Conservation (phyloP, 2,329 filamentous ascomycete species). For the Claviceps paspali region DNA sequence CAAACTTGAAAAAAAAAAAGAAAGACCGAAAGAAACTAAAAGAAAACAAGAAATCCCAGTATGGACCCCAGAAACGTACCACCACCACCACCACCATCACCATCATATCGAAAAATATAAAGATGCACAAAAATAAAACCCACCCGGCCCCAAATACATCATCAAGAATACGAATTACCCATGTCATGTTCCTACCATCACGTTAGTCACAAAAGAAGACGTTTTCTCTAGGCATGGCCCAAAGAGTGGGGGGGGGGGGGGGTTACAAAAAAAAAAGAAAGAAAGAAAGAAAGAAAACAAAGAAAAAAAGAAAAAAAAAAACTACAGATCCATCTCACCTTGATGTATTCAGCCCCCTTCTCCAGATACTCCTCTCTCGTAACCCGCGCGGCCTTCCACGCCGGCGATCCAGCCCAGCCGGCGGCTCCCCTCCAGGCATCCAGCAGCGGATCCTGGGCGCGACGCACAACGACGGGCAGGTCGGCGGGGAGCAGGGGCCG, state of each 20-base stretch:
- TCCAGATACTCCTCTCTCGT: conserved; percentile 74
- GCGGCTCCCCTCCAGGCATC: conserved; percentile 94
- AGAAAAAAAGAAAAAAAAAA: conserved; percentile 4
- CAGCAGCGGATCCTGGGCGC: conserved; percentile 59
- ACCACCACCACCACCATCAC: no score
- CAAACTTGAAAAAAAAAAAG: not conserved
- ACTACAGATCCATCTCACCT: conserved; percentile 34
- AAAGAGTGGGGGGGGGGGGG: no score
- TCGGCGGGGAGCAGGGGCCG: conserved; percentile 56
- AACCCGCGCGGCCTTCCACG: conserved; percentile 50
- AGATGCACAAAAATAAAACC: no score
- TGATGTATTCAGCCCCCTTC: conserved; percentile 88
- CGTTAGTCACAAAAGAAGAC: not conserved
- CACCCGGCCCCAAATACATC: not conserved
- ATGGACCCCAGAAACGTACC: no score
- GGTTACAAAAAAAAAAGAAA: not conserved
- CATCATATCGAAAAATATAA: no score
- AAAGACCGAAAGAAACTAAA: not conserved
- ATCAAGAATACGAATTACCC: conserved; percentile 42
- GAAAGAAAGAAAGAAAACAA: not conserved
- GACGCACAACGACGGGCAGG: conserved; percentile 51
- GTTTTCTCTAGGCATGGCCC: no score
- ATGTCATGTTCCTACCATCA: conserved; percentile 44
- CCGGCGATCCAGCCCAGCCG: conserved; percentile 53
- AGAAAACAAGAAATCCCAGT: not conserved